Evolutionary conservation across 495 filamentous ascomycete species (phyloP).

Genomic region (Xylaria scruposa): DNA sequence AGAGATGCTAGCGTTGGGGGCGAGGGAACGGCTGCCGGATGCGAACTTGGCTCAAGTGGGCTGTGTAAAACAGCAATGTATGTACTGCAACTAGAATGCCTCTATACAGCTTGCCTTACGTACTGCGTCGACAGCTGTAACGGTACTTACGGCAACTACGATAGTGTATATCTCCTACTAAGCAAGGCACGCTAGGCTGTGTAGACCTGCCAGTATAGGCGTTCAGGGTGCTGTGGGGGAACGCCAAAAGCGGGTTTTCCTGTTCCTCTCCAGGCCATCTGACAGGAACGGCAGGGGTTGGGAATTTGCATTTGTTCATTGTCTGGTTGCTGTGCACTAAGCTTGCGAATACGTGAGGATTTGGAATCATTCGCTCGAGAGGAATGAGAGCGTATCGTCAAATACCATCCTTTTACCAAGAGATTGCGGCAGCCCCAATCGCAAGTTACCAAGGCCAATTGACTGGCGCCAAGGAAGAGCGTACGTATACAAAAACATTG

Average conservation of each 20-base stretch:
- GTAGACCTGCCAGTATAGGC: not conserved
- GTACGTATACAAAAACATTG: constrained; percentile 10
- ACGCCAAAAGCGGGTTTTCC: constrained; percentile 14
- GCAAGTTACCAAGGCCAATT: constrained; percentile 4
- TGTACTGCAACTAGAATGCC: not conserved
- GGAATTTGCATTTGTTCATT: constrained; percentile 14
- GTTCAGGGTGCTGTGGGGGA: constrained; percentile 11
- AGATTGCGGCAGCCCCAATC: not conserved
- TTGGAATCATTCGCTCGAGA: constrained; percentile 12
- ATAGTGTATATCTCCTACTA: too few relatives aligned
- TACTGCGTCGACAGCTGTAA: not conserved
- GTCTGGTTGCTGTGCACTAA: not conserved
- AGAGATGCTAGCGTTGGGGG: constrained; percentile 10
- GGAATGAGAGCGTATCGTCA: not conserved
- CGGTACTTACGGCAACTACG: not conserved
- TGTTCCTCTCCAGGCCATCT: constrained; percentile 7
- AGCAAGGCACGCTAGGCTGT: not conserved
- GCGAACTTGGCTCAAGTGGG: constrained; percentile 6
- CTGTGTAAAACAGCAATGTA: constrained; percentile 13
- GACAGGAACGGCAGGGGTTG: constrained; percentile 11
- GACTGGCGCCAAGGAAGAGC: constrained; percentile 16
- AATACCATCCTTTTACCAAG: not conserved
- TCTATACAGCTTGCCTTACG: not conserved
- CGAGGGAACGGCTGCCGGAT: constrained; percentile 11
- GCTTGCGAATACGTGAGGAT: constrained; percentile 15